Evolutionary conservation across 108 stramenopile species (phyloP), one percentile per base, ranked within the genome.

Genomic region (Pseudonitzschia pungens): DNA sequence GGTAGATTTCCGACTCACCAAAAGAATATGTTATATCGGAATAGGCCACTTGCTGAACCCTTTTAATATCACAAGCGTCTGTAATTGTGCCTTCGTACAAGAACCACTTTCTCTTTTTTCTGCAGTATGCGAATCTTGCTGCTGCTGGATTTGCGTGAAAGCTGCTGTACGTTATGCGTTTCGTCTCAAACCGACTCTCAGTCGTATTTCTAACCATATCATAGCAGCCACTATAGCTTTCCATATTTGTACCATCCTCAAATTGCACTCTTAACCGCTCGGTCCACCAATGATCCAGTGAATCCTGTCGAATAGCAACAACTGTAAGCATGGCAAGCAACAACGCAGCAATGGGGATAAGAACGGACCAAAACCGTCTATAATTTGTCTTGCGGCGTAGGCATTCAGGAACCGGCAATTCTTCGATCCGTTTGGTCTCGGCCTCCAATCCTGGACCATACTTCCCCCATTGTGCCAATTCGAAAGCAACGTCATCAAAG

Each of bases 401-500:
- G 40, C 60, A 62, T 10, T 26, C 32, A 36, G 60, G 60, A n/a
- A 12, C 6, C 3, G 60, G 31, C 16, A 62, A 21, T 40, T 33
- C 60, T 33, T 62, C 60, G 32, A 62, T 36, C n/a, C 60, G 60
- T 4, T 62, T 33, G 6, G 60, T 29, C 40, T 62, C 60, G 14
- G 26, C 40, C 40, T 62, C 32, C n/a, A 62, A 11, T 0, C 14
- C 20, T 12, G 60, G 60, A 1, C 60, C 60, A 18, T 62, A 62
- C 40, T 62, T 62, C 7, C 60, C 60, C 29, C 29, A 62, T 29
- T 62, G 60, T 16, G 60, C 60, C 32, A 62, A 62, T 40, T 62
- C 60, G 20, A 62, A 62, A 8, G 60, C 60, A 21, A 62, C 60
- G 20, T 62, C 60, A 62, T 62, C 60, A 41, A 62, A 62, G 26